Evolutionary conservation across 805 yeast genomes (phyloP).

Genomic region (Candida ortonii): DNA sequence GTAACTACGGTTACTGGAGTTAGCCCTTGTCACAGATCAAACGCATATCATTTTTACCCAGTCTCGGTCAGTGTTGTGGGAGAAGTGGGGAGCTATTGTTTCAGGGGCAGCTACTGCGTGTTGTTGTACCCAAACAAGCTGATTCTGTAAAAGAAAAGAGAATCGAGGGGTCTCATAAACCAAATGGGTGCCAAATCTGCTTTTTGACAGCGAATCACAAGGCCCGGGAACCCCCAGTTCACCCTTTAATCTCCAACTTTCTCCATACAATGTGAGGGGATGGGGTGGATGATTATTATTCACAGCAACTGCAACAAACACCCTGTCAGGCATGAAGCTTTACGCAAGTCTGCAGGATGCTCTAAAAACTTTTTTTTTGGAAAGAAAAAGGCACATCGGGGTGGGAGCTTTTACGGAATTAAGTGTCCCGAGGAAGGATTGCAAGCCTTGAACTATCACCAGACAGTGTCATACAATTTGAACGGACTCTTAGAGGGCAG

Average conservation of each 20-base stretch:
- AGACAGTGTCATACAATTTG: too few relatives aligned
- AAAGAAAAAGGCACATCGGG: too few relatives aligned
- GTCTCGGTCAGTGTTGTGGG: slow-evolving; percentile 1
- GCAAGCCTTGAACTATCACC: too few relatives aligned
- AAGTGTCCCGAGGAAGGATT: too few relatives aligned
- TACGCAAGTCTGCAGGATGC: neutral
- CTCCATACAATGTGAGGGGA: neutral
- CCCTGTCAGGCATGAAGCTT: neutral
- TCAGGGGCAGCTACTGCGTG: neutral
- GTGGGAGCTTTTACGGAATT: too few relatives aligned
- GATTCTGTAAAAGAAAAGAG: slow-evolving; percentile 1
- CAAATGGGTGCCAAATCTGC: neutral
- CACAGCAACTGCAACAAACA: neutral
- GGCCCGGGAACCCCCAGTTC: slow-evolving; percentile 2
- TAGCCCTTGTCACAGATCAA: too few relatives aligned
- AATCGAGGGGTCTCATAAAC: slow-evolving; percentile 2
- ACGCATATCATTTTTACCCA: slow-evolving; percentile 1
- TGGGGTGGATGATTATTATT: neutral
- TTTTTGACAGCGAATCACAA: slow-evolving; percentile 8
- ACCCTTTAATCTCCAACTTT: slow-evolving; percentile 5
- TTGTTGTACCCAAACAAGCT: slow-evolving; percentile 1
- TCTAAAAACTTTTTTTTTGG: too few relatives aligned
- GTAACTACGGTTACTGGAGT: too few relatives aligned
- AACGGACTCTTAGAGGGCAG: too few relatives aligned
- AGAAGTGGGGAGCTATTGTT: slow-evolving; percentile 10